phyloP scores from a whole-genome alignment of 2,329 filamentous ascomycete species.

The Colletotrichum higginsianum region DNA sequence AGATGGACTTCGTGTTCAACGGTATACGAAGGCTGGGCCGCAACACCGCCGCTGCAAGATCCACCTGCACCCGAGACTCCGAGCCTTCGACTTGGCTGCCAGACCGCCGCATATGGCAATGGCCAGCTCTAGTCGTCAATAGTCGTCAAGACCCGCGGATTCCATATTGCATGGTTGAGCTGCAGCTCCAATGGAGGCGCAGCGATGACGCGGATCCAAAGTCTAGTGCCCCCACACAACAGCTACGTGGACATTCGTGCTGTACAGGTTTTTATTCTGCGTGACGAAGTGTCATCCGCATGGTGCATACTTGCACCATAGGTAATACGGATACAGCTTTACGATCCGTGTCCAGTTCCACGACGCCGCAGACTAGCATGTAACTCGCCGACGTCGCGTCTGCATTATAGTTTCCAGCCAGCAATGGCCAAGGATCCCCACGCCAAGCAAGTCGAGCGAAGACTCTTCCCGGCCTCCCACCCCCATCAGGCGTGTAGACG shows the following conservation, averaged over 20 bases:
- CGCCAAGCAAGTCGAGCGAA: not conserved
- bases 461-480: not conserved
- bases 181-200: slow-evolving; percentile 35
- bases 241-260: slow-evolving; percentile 16
- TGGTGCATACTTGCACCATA: not conserved
- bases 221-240: slow-evolving; percentile 14
- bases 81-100: slow-evolving; percentile 29
- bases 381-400: slow-evolving; percentile 7
- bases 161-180: slow-evolving; percentile 33
- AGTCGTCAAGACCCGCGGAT: slow-evolving; percentile 23
- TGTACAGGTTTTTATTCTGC: not conserved
- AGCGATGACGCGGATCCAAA: slow-evolving; percentile 37
- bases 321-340: not conserved
- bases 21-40: slow-evolving; percentile 40
- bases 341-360: slow-evolving; percentile 19
- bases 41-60: slow-evolving; percentile 19
- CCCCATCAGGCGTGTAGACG: not conserved
- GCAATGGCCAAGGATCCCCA: slow-evolving; percentile 6
- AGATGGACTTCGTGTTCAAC: slow-evolving; percentile 37
- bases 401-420: slow-evolving; percentile 1
- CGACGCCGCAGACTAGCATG: slow-evolving; percentile 9
- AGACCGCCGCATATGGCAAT: slow-evolving; percentile 26
- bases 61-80: slow-evolving; percentile 37
- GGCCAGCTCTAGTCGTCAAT: slow-evolving; percentile 21
- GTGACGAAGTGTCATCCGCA: not conserved